Evolutionary conservation across 768 basidiomycete species (phyloP).

Genomic region (Lactifluus volemus): DNA sequence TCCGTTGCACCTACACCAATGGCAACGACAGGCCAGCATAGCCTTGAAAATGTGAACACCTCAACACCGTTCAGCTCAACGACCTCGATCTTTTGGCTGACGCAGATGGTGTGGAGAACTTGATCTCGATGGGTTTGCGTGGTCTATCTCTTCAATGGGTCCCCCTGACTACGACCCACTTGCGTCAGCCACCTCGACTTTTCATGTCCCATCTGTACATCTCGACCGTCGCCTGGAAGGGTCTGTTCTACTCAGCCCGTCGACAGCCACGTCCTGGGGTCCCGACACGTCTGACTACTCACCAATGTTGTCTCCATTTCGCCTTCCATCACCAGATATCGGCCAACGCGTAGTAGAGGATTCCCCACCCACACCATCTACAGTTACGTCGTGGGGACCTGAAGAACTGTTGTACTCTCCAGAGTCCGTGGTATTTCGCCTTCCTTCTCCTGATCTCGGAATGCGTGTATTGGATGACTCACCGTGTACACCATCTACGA

Average conservation of each 20-base stretch:
- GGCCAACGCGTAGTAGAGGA: conserved; percentile 23
- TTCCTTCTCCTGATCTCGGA: conserved; percentile 30
- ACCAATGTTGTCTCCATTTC: conserved; percentile 4
- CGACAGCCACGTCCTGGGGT: conserved; percentile 23
- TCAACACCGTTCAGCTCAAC: conserved; percentile 33
- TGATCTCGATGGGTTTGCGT: conserved; percentile 56
- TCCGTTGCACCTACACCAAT: conserved; percentile 41
- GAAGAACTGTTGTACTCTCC: conserved; percentile 15
- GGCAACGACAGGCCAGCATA: conserved; percentile 40
- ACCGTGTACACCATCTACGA: conserved; percentile 43
- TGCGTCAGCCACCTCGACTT: conserved; percentile 32
- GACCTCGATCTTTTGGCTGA: conserved; percentile 18
- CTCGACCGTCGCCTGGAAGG: conserved; percentile 43
- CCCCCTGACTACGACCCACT: conserved; percentile 39
- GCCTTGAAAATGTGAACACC: conserved; percentile 43
- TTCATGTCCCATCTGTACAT: conserved; percentile 44
- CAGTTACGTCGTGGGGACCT: conserved; percentile 19
- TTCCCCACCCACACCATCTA: conserved; percentile 23
- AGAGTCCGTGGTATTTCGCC: conserved; percentile 2
- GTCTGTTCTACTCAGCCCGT: conserved; percentile 44
- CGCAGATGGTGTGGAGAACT: conserved; percentile 34
- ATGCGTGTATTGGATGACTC: conserved; percentile 45
- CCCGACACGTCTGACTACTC: conserved; percentile 17
- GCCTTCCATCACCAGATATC: conserved; percentile 26
- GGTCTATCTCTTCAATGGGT: conserved; percentile 64